Percentiles rank a stretch among this genome's conserved stretches.
phyloP scores from a whole-genome alignment of 257 asterid genomes.

The Penstemon newberryi region DNA sequence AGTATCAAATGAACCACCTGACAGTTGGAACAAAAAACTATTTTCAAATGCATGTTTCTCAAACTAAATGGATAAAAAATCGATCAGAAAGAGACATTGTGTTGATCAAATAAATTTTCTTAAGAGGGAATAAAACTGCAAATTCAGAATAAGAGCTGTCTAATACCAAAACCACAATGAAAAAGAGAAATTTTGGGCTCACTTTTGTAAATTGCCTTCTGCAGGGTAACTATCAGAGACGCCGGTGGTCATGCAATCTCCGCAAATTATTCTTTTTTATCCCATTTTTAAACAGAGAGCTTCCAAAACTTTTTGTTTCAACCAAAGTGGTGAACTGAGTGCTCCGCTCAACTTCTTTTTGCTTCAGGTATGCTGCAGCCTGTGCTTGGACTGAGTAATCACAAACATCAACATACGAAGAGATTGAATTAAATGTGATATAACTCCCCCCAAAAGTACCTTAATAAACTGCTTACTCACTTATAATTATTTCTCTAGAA shows the following conservation, averaged over 20 bases:
- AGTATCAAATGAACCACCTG: constrained; percentile 3
- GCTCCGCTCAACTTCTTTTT: constrained; percentile 38
- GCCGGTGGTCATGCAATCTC: constrained; percentile 48
- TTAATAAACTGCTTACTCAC: background rate
- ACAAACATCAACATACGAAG: constrained; percentile 30
- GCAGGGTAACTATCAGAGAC: constrained; percentile 30
- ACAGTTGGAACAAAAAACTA: background rate
- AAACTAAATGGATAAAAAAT: constrained; percentile 20
- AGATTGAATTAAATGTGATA: constrained; percentile 9
- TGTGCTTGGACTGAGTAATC: constrained; percentile 69
- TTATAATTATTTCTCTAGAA: background rate
- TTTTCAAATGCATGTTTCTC: background rate
- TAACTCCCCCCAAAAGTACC: background rate
- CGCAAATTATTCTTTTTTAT: constrained; percentile 53
- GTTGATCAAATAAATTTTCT: background rate
- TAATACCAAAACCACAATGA: background rate
- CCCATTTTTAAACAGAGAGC: constrained; percentile 63
- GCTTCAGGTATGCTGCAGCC: constrained; percentile 61
- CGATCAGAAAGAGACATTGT: constrained; percentile 4
- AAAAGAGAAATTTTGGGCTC: constrained; percentile 5
- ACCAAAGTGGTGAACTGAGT: constrained; percentile 26
- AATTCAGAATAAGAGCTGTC: background rate
- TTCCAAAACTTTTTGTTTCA: constrained; percentile 49
- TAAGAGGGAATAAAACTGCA: constrained; percentile 6
- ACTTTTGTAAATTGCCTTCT: constrained; percentile 21